Base-by-base conservation (phyloP, 2,329 filamentous ascomycete species). In the Talaromyces islandicus region DNA sequence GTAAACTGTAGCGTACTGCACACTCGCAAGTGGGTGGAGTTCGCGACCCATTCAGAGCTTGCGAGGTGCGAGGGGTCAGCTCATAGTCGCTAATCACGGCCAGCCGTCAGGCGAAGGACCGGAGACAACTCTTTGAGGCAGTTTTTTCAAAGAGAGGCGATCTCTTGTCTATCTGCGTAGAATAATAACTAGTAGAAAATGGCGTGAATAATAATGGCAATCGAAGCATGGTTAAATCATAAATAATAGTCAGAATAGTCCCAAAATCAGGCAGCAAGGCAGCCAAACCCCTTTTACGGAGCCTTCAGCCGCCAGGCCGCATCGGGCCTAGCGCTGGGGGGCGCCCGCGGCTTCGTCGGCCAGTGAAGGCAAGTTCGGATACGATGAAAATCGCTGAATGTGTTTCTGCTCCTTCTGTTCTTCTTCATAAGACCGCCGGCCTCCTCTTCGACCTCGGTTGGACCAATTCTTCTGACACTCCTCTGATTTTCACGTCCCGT, bases 381-480 rank as follows among this genome's bases (percentile, higher is more conserved):
- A 21, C 41, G 41, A 43, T 43, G 17, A 11, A 21, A 21, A 43
- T 43, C 19, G 32, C 32, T 11, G 32, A 4, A 11, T 2, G 17
- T 19, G 1, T 5, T 43, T n/a, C 41, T 43, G 41, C 41, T 43
- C 41, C 56, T 25, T 19, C 24, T 52, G 35, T 27, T 10, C 24
- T 24, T 50, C 43, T 50, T 50, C 43, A 50, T 50, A 50, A 50
- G 25, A 52, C 48, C 25, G 48, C 17, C n/a, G 24, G 30, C 6
- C 58, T 14, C 35, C 46, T 63, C 54, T 35, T 57, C 30, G 27
- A 19, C 29, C 54, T 57, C 48, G 48, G 43, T 46, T 46, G 43
- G n/a, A 6, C 19, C 43, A 46, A 46, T 53, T 60, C 60, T 62
- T 58, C 53, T 55, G 61, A 53, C 64, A 5, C 27, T 30, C 59